Evolutionary conservation across 1,284 basidiomycete species (phyloP), one percentile per base, ranked within the genome.

Genomic region (Coniferiporia weirii): DNA sequence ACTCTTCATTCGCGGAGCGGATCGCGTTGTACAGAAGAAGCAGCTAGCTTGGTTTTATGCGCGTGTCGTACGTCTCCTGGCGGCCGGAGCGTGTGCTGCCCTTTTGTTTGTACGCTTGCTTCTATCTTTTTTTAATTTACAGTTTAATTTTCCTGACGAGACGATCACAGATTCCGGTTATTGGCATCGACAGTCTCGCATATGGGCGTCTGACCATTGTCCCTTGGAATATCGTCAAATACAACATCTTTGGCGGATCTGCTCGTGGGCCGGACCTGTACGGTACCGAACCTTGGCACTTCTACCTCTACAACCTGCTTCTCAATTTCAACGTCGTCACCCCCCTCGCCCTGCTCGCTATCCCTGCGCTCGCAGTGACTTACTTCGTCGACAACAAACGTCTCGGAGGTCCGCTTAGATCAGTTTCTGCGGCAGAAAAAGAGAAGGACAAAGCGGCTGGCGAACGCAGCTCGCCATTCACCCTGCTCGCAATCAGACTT

Each of bases 271-370:
- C 97, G 10, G 83, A 89, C 59, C 82, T 99, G 17, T 99, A 98
- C 71, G 96, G 96, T 51, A 93, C 89, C n/a, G 89, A 91, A 57
- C 91, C 95, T 0, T 81, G 83, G 77, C 76, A 82, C 60, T 97
- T 85, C 73, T 97, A 97, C 75, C 65, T 95, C 63, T 74, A 82
- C 66, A 97, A 97, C 72, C 83, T 98, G 43, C 75, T 89, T 61
- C 82, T 99, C 65, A 98, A 97, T 78, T 97, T 98, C 81, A 98
- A 98, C 73, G 73, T 95, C 61, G 73, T 95, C 52, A 72, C 90
- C 9, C 86, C 87, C 0, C 80, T 98, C 50, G 93, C 95, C 0
- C 75, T 97, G 7, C 63, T 85, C 6, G 85, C 94, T 3, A 74
- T 95, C 13, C 96, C 96, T 0, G 82, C 86, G 1, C 79, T 98